Evolutionary conservation across 2,329 filamentous ascomycete species (phyloP), one percentile per base, ranked within the genome.

Genomic region (Mollisiaceae sp.): DNA sequence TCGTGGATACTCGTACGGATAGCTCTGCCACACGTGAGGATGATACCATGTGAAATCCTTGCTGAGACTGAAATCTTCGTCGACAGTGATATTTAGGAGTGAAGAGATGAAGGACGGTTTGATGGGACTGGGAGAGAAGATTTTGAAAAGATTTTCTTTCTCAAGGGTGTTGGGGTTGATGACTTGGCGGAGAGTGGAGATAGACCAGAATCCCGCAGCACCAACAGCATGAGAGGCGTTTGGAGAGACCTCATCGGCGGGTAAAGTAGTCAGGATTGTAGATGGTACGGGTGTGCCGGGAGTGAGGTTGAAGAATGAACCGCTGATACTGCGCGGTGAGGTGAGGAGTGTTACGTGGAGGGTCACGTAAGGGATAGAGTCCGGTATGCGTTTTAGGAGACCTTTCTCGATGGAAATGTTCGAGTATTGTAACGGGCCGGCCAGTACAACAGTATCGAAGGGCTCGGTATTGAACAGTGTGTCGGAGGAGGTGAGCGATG

Each of bases 281-380:
- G 87, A 87, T 0, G 95, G 95, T 0, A 91, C 86, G 18, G 80
- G 76, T 36, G 81, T 78, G n/a, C 79, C 83, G 0, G 83, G 76
- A 1, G 82, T 74, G 1, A 96, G 82, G 63, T 87, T 86, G 81
- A 98, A 98, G 75, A 88, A 93, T 2, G 77, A 77, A 0, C 91
- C 85, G 22, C 86, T 89, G n/a, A 97, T 84, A n/a, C 80, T 83
- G 71, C 89, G 86, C 0, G 92, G 88, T 0, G 93, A 92, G 0
- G 94, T 84, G 73, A 99, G 94, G 0, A 98, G 86, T 0, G 94
- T 98, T 60, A 97, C 94, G 74, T 98, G 90, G 0, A 98, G 84
- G 57, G 86, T 85, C 2, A 93, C 91, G 76, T 97, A 99, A 0
- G 92, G 91, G n/a, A 97, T 89, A 55, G 85, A 77, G 70, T 95